phyloP scores from a whole-genome alignment of 495 filamentous ascomycete genomes.

The Chlorociboria aeruginascens region DNA sequence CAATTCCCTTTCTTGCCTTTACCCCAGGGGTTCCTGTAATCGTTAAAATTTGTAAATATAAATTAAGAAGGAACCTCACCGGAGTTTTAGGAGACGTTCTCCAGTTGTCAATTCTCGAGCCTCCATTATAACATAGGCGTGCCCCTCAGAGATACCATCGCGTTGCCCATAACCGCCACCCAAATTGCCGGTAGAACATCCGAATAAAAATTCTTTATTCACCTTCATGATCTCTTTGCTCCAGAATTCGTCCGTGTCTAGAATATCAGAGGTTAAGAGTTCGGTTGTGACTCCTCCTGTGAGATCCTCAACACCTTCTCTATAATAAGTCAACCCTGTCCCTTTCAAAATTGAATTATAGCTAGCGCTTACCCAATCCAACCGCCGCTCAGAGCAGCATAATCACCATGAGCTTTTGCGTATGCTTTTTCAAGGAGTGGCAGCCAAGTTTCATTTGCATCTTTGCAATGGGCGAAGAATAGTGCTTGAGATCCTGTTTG shows the following conservation, averaged over 20 bases:
- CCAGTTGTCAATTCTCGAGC: slow-evolving; percentile 57
- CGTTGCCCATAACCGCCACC: slow-evolving; percentile 28
- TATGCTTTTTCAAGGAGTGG: slow-evolving; percentile 92
- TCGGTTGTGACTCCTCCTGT: slow-evolving; percentile 85
- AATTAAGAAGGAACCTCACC: neutral
- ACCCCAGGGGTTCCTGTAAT: slow-evolving; percentile 74
- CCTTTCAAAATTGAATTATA: neutral
- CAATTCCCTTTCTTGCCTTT: slow-evolving; percentile 60
- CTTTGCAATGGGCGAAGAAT: slow-evolving; percentile 77
- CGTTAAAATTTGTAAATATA: neutral
- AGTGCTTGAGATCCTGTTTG: slow-evolving; percentile 65
- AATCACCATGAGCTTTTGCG: slow-evolving; percentile 76
- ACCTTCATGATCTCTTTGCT: slow-evolving; percentile 72
- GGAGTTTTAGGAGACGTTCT: slow-evolving; percentile 47
- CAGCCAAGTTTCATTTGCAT: slow-evolving; percentile 88
- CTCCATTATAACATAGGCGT: slow-evolving; percentile 84
- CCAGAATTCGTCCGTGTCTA: slow-evolving; percentile 87
- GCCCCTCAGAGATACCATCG: slow-evolving; percentile 68
- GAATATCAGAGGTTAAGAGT: slow-evolving; percentile 66
- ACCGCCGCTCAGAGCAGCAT: slow-evolving; percentile 9
- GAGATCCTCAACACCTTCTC: slow-evolving; percentile 85
- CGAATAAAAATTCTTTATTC: slow-evolving; percentile 82
- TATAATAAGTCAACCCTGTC: slow-evolving; percentile 18
- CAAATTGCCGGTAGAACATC: slow-evolving; percentile 54
- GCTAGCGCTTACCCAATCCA: slow-evolving; percentile 13